phyloP scores from a whole-genome alignment of 106 monocot species.

The Amphibolis antarctica region DNA sequence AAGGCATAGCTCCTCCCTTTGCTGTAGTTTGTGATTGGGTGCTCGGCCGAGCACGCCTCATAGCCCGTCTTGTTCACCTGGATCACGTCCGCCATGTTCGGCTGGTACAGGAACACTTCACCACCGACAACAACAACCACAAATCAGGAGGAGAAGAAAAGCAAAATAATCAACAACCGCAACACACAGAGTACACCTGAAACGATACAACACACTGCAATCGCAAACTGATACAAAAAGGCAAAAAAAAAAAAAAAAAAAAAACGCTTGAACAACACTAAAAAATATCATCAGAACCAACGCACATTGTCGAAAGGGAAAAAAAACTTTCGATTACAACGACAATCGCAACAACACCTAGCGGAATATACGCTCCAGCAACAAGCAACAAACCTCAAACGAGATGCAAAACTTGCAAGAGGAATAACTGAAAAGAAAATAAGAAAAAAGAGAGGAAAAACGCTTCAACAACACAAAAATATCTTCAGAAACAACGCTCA shows the following conservation, averaged over 20 bases:
- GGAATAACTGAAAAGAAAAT: background rate
- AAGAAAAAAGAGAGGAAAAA: no score
- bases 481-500: background rate
- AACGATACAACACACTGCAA: no score
- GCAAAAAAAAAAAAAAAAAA: no score
- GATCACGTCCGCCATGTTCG: slow-evolving; percentile 28
- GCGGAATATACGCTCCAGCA: background rate
- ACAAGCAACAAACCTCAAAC: background rate
- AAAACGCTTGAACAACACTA: no score
- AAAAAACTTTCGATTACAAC: background rate
- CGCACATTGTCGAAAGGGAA: background rate
- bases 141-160: background rate
- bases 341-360: no score
- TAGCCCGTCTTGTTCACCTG: slow-evolving; percentile 38
- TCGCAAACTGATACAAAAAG: no score
- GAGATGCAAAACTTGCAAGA: background rate
- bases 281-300: background rate
- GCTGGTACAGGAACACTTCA: slow-evolving; percentile 25
- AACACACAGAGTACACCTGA: background rate
- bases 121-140: background rate
- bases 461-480: no score
- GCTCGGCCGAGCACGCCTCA: slow-evolving; percentile 17
- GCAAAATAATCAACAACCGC: background rate
- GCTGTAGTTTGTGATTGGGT: slow-evolving; percentile 14
- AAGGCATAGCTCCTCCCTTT: slow-evolving; percentile 22